These are phyloP conservation scores for Aspergillus sclerotioniger DNA, from an alignment of 495 filamentous ascomycete genomes.

Conservation along the genomic window DNA sequence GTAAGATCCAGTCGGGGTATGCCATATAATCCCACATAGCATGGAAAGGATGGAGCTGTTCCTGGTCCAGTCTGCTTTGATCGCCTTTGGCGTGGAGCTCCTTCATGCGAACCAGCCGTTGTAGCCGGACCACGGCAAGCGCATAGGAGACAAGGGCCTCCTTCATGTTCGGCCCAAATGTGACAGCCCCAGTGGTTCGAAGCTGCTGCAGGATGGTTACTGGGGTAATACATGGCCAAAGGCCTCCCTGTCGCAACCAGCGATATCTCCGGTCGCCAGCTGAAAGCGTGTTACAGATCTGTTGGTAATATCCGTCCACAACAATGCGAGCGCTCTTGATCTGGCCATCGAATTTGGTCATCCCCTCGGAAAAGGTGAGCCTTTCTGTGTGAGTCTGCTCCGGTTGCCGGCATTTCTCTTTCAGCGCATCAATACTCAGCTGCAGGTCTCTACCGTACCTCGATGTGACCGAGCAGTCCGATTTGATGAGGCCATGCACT, in stretches of 20 bases:
- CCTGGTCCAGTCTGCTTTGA: conserved; percentile 41
- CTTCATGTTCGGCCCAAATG: conserved; percentile 31
- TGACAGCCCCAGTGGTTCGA: conserved; percentile 35
- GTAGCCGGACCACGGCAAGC: conserved; percentile 34
- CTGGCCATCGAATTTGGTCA: conserved; percentile 14
- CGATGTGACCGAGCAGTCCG: conserved; percentile 26
- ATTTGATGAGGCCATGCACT: conserved; percentile 25
- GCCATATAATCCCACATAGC: conserved; percentile 49
- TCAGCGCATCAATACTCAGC: conserved; percentile 25
- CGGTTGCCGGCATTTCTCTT: not conserved
- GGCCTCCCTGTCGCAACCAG: conserved; percentile 48
- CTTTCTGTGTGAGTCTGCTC: not conserved
- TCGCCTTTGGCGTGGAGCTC: conserved; percentile 19
- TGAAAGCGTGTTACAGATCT: conserved; percentile 27
- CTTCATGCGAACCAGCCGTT: conserved; percentile 44
- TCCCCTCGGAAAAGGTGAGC: not conserved
- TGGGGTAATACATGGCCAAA: conserved; percentile 55
- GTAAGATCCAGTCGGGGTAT: conserved; percentile 56
- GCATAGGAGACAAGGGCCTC: conserved; percentile 28
- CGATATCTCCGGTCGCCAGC: conserved; percentile 25
- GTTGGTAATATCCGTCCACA: conserved; percentile 12
- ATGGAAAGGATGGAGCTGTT: conserved; percentile 52
- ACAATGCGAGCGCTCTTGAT: conserved; percentile 11
- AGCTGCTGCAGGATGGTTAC: conserved; percentile 52
- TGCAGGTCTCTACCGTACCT: conserved; percentile 42